A percentile compares a stretch with the other conserved stretches of the same genome.
Evolutionary conservation across 768 basidiomycete genomes (phyloP).

Genomic region (Leccinum disarticulatum): DNA sequence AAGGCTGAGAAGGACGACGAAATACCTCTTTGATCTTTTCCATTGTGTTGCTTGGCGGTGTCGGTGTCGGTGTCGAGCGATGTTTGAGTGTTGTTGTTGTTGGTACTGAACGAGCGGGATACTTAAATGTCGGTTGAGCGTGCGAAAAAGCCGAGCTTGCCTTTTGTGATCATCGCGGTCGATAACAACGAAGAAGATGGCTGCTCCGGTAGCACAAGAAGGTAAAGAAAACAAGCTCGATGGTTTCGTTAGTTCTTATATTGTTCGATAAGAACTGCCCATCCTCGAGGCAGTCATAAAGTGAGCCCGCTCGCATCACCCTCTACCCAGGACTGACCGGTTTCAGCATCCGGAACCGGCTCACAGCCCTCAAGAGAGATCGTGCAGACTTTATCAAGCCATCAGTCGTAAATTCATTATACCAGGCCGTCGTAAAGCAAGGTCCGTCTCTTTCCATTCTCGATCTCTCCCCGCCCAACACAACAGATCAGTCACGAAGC

Average conservation of each 20-base stretch:
- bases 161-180: constrained; percentile 35
- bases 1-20: neutral
- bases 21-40: constrained; percentile 49
- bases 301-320: constrained; percentile 41
- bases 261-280: constrained; percentile 67
- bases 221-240: constrained; percentile 39
- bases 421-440: constrained; percentile 92
- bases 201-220: constrained; percentile 76
- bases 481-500: constrained; percentile 65
- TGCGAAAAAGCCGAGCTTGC: constrained; percentile 34
- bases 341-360: constrained; percentile 85
- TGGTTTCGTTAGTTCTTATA: neutral
- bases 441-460: constrained; percentile 45
- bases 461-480: neutral
- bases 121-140: constrained; percentile 28
- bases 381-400: constrained; percentile 90
- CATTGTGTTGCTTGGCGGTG: constrained; percentile 32
- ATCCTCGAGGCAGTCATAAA: constrained; percentile 95
- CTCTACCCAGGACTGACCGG: constrained; percentile 21
- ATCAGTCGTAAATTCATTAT: constrained; percentile 89
- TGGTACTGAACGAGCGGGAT: constrained; percentile 16
- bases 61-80: constrained; percentile 9
- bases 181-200: constrained; percentile 41
- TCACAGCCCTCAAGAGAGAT: constrained; percentile 93
- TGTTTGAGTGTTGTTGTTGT: neutral